Evolutionary conservation across 2,329 filamentous ascomycete species (phyloP).

Genomic region (Sporothrix pseudoabietina): DNA sequence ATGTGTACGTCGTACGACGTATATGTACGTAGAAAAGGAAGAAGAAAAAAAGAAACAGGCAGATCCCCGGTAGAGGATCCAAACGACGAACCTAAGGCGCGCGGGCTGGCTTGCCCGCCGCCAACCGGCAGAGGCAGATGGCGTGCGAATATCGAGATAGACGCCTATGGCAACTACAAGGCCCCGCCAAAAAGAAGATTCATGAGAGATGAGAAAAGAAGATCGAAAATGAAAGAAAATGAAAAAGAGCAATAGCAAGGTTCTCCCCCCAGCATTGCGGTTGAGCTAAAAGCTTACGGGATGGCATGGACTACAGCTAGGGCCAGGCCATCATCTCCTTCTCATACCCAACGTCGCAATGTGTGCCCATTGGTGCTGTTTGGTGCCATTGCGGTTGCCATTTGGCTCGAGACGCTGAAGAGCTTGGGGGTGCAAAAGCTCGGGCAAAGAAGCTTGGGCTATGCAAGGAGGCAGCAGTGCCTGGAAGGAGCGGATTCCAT

Average conservation of each 20-base stretch:
- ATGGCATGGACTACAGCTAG: not conserved
- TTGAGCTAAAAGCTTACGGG: not conserved
- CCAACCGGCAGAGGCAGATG: constrained; percentile 2
- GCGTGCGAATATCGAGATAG: constrained; percentile 6
- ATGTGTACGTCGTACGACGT: no score
- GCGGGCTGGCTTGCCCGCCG: not conserved
- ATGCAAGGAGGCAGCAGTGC: not conserved
- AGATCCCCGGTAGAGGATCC: not conserved
- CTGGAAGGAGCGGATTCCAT: not conserved
- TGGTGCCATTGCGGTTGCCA: not conserved
- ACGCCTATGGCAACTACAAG: not conserved
- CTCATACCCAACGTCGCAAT: not conserved
- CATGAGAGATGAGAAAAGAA: not conserved
- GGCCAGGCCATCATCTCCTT: not conserved
- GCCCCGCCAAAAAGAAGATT: not conserved
- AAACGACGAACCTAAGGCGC: not conserved
- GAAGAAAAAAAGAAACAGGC: not conserved
- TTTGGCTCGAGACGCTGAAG: not conserved
- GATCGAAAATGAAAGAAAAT: not conserved
- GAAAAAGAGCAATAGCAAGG: not conserved
- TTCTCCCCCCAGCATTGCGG: not conserved
- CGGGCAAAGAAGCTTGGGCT: not conserved
- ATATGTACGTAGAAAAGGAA: not conserved
- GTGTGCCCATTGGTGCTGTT: not conserved
- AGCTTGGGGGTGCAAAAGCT: constrained; percentile 14